A percentile compares a stretch with the other conserved stretches of the same genome.
phyloP scores from a whole-genome alignment of 306 rosid genomes.

The Herpetospermum pedunculosum region DNA sequence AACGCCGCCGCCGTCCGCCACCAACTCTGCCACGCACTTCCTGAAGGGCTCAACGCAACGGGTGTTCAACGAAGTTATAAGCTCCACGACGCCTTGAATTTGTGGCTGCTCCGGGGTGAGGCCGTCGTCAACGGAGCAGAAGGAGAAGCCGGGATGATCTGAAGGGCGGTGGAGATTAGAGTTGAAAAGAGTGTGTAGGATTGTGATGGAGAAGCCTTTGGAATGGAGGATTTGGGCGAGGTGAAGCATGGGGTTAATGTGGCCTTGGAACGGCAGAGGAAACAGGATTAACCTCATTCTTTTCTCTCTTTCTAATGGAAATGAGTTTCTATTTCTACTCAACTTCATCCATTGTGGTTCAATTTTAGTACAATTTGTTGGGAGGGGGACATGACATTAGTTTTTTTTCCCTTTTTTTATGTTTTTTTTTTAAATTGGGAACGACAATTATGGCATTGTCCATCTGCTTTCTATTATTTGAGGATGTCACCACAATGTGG shows the following conservation, averaged over 20 bases:
- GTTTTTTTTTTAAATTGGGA: no score
- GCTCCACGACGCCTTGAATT: not conserved
- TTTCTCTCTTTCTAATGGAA: not conserved
- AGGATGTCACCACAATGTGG: no score
- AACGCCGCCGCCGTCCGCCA: not conserved
- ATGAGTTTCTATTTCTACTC: no score
- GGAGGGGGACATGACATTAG: no score
- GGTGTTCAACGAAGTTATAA: not conserved
- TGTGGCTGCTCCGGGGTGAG: no score
- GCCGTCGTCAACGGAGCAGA: conserved; percentile 4
- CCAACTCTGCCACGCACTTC: conserved; percentile 18
- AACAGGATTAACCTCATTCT: not conserved
- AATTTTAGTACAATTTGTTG: no score
- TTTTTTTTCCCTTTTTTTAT: no score
- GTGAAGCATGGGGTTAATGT: conserved; percentile 19
- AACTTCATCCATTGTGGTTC: no score
- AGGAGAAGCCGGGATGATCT: conserved; percentile 10
- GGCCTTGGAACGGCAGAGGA: conserved; percentile 20
- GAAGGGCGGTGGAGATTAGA: conserved; percentile 14
- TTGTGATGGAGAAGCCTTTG: conserved; percentile 22
- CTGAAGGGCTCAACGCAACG: conserved; percentile 16
- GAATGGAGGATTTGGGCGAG: conserved; percentile 13
- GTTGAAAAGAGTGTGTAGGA: conserved; percentile 16
- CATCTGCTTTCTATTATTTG: no score
- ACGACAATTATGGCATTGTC: no score